Conservation (phyloP, 1,139 yeast genomes). For the Geotrichum australiense region DNA sequence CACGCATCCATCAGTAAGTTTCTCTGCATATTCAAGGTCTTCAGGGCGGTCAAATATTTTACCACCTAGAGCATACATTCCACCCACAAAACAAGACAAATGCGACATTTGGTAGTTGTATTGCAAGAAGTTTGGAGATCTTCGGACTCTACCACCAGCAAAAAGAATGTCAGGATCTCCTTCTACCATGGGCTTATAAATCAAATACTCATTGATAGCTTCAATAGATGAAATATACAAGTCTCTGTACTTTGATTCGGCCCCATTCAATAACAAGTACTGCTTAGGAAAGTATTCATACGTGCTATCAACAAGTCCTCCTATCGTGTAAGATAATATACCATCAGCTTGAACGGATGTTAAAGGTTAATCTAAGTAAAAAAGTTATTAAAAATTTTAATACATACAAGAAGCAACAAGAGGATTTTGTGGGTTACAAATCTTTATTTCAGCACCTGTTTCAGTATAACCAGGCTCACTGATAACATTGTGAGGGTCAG, state of each 20-base stretch:
- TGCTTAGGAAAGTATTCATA: slow-evolving; percentile 63
- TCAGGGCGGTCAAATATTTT: slow-evolving; percentile 44
- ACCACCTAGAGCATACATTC: slow-evolving; percentile 64
- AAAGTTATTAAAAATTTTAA: not conserved
- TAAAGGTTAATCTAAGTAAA: not conserved
- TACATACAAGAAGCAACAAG: slow-evolving; percentile 1
- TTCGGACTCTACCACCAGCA: slow-evolving; percentile 43
- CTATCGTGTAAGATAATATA: slow-evolving; percentile 35
- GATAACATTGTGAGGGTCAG: not conserved
- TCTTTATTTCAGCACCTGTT: not conserved
- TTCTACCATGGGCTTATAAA: slow-evolving; percentile 39
- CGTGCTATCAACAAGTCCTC: slow-evolving; percentile 62
- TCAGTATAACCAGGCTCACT: not conserved
- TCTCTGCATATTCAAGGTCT: slow-evolving; percentile 53
- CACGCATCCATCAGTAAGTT: slow-evolving; percentile 62
- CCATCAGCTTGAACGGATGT: slow-evolving; percentile 2
- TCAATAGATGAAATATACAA: slow-evolving; percentile 36
- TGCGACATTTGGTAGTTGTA: slow-evolving; percentile 41
- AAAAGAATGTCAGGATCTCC: slow-evolving; percentile 41
- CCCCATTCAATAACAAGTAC: slow-evolving; percentile 46
- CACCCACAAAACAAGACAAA: slow-evolving; percentile 67
- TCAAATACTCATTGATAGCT: slow-evolving; percentile 37
- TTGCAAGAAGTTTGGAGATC: slow-evolving; percentile 30
- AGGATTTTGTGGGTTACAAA: slow-evolving; percentile 1
- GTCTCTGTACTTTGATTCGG: slow-evolving; percentile 31